These are phyloP conservation scores for Bipolaris victoriae DNA, from an alignment of 2,329 filamentous ascomycete genomes.

Conservation along the genomic window DNA sequence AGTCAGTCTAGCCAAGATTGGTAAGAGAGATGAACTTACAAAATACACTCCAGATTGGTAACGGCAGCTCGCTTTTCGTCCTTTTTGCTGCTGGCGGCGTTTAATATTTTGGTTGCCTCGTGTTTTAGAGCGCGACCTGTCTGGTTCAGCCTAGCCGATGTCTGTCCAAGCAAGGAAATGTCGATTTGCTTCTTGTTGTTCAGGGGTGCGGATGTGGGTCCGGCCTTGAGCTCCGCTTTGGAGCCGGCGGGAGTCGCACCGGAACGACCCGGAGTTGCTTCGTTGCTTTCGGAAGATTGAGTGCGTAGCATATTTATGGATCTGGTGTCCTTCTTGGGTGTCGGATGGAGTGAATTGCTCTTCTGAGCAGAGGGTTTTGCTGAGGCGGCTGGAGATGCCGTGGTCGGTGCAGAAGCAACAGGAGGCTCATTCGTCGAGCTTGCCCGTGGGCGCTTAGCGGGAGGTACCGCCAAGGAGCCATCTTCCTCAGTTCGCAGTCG, in stretches of 20 bases:
- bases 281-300: conserved; percentile 42
- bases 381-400: conserved; percentile 38
- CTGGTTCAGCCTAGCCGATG: conserved; percentile 50
- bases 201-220: conserved; percentile 40
- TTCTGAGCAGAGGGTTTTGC: conserved; percentile 43
- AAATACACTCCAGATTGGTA: conserved; percentile 54
- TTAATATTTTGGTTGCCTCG: conserved; percentile 48
- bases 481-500: conserved; percentile 45
- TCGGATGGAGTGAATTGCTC: conserved; percentile 34
- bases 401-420: conserved; percentile 39
- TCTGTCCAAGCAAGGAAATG: conserved; percentile 46
- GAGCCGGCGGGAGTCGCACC: conserved; percentile 36
- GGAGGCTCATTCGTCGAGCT: conserved; percentile 40
- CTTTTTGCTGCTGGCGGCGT: conserved; percentile 32
- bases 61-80: conserved; percentile 50
- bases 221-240: conserved; percentile 32
- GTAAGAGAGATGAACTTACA: conserved; percentile 35
- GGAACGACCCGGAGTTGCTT: conserved; percentile 45
- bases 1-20: conserved; percentile 27
- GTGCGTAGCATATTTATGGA: conserved; percentile 46
- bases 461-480: conserved; percentile 25
- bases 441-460: conserved; percentile 44
- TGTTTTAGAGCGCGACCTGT: conserved; percentile 57
- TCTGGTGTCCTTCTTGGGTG: conserved; percentile 46
- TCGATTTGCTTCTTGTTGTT: conserved; percentile 42